phyloP scores from a whole-genome alignment of 352 stramenopile genomes.

The Aphanomyces invadans region DNA sequence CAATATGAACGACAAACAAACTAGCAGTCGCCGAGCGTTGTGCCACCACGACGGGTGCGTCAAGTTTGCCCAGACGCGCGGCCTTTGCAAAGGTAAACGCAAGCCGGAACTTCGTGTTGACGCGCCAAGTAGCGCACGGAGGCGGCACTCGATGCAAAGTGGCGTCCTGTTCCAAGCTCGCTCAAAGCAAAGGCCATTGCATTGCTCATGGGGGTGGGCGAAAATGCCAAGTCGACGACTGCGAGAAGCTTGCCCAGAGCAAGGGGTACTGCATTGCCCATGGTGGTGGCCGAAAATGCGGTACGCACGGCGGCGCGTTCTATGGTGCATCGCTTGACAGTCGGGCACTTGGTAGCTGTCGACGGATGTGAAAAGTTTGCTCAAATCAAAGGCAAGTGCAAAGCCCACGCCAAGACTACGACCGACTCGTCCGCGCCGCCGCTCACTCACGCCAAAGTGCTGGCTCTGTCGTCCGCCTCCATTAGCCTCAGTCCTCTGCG shows the following conservation, averaged over 20 bases:
- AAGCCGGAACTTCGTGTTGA: neutral
- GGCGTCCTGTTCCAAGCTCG: conserved; percentile 68
- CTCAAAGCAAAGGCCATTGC: conserved; percentile 65
- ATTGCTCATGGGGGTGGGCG: conserved; percentile 71
- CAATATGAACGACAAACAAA: neutral
- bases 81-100: conserved; percentile 48
- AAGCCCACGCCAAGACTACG: conserved; percentile 65
- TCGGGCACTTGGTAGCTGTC: too few relatives aligned
- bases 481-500: conserved; percentile 22
- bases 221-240: conserved; percentile 52
- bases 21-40: conserved; percentile 36
- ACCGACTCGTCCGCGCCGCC: neutral
- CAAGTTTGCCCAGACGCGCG: conserved; percentile 78
- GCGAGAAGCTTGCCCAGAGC: conserved; percentile 27
- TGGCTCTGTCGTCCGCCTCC: neutral
- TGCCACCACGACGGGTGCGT: conserved; percentile 66
- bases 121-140: conserved; percentile 41
- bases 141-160: conserved; percentile 73
- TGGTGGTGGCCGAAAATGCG: conserved; percentile 25
- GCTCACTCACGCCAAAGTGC: conserved; percentile 1
- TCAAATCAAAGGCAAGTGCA: conserved; percentile 81
- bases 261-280: conserved; percentile 29
- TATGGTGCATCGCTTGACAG: too few relatives aligned
- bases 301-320: neutral
- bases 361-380: conserved; percentile 62